A percentile compares a stretch with the other conserved stretches of the same genome.
phyloP scores from a whole-genome alignment of 2,329 filamentous ascomycete species.

The Xylaria sp. region DNA sequence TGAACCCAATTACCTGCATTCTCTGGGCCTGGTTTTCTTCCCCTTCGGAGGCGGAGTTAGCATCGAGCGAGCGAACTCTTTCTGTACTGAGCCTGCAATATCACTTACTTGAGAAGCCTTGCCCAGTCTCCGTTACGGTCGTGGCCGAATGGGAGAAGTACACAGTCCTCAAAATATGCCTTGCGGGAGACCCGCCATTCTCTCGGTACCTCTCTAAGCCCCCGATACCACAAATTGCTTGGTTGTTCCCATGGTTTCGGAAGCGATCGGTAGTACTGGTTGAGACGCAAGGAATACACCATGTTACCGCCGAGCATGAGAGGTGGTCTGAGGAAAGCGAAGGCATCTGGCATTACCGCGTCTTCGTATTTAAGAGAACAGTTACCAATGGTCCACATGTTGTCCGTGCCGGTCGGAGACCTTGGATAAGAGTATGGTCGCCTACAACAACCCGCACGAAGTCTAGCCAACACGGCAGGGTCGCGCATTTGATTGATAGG shows the following conservation, averaged over 20 bases:
- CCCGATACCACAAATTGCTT: neutral
- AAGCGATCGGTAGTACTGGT: neutral
- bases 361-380: neutral
- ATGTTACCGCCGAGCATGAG: neutral
- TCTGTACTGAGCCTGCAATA: neutral
- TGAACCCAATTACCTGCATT: neutral
- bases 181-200: neutral
- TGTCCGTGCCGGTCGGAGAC: neutral
- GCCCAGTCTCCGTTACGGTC: neutral
- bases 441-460: neutral
- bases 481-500: neutral
- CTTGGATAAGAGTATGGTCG: neutral
- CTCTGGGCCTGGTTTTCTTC: neutral
- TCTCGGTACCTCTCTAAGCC: neutral
- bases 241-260: neutral
- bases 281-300: neutral
- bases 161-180: neutral
- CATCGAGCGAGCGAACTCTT: neutral
- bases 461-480: neutral
- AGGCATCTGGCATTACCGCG: neutral
- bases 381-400: neutral
- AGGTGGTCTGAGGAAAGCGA: neutral
- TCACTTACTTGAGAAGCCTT: neutral
- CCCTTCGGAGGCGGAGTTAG: neutral
- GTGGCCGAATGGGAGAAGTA: neutral